A percentile compares a stretch with the other conserved stretches of the same genome.
These are phyloP conservation scores for Eucalyptus fibrosa DNA, from an alignment of 345 rosid species.

Conservation along the genomic window DNA sequence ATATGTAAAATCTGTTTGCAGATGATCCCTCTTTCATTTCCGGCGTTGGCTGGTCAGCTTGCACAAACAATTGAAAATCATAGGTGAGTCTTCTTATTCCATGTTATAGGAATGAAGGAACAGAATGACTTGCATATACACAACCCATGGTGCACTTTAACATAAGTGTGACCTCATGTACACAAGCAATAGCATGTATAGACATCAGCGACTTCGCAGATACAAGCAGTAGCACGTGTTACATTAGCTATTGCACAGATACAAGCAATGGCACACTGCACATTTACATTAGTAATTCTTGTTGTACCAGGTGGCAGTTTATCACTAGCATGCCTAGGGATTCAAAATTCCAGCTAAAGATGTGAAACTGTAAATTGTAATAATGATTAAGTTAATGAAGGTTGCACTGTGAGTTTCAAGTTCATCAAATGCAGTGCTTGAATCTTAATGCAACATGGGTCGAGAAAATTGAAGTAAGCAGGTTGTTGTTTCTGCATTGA, in stretches of 20 bases:
- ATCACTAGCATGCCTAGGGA: not conserved
- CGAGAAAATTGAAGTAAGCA: not conserved
- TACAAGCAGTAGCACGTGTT: not conserved
- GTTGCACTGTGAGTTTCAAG: not conserved
- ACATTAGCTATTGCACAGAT: not conserved
- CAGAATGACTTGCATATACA: not conserved
- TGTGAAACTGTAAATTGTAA: not conserved
- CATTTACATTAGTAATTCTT: not conserved
- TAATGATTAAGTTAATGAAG: not conserved
- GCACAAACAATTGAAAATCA: slow-evolving; percentile 22
- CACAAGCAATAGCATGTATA: not conserved
- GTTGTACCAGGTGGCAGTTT: not conserved
- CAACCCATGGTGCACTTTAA: not conserved
- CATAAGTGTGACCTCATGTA: not conserved
- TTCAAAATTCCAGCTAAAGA: not conserved
- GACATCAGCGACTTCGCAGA: not conserved
- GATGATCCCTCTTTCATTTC: slow-evolving; percentile 23
- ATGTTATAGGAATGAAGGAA: not conserved
- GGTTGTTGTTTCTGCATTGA: not conserved
- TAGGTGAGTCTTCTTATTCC: slow-evolving; percentile 20
- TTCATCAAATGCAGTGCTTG: not conserved
- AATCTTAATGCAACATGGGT: not conserved
- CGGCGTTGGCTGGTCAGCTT: slow-evolving; percentile 24
- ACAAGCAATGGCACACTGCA: not conserved
- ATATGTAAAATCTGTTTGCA: slow-evolving; percentile 9